Evolutionary conservation across 352 stramenopile genomes (phyloP), one percentile per base, ranked within the genome.

Genomic region (Peronospora belbahrii): DNA sequence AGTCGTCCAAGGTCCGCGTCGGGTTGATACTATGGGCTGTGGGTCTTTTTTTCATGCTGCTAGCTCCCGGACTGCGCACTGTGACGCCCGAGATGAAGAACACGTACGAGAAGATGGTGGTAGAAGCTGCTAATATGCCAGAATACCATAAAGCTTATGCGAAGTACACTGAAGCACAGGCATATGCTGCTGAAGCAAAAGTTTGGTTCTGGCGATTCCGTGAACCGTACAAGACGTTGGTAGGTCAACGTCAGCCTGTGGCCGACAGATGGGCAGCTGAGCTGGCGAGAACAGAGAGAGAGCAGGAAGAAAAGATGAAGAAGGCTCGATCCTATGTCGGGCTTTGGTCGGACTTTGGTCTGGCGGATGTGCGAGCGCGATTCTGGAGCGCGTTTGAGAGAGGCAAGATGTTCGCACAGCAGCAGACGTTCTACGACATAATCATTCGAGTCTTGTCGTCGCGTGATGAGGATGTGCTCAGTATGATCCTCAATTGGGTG

Each of bases 351-450:
- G 82, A 94, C 32, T 91, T 86, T 49, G 81, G 76, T 14, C 61
- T 93, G 44, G 58, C 75, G 0, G 81, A 93, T 56, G 67, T 87
- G 25, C 78, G 81, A 18, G 50, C 66, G 38, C 67, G 74, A 19
- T 94, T 94, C 56, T 94, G 82, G 82, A 60, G 65, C 20, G 71
- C 82, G 17, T 94, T 88, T 52, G 82, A 91, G 24, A 79, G 73
- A 39, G 82, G 82, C 64, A 91, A 94, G 59, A 33, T 89, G 24
- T 91, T 94, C 48, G 82, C 82, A 7, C 78, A 90, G 54, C 79
- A 90, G 53, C 79, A 90, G 52, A 91, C 82, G 24, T 91, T 94
- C 46, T 94, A 90, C 52, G 67, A 90, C 61, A 82, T 91, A 70
- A 59, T 94, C 50, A 65, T 91, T 56, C 68, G 60, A 8, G 74